These are phyloP conservation scores for Scheffersomyces lignosus DNA, from an alignment of 805 yeast species.

Conservation along the genomic window DNA sequence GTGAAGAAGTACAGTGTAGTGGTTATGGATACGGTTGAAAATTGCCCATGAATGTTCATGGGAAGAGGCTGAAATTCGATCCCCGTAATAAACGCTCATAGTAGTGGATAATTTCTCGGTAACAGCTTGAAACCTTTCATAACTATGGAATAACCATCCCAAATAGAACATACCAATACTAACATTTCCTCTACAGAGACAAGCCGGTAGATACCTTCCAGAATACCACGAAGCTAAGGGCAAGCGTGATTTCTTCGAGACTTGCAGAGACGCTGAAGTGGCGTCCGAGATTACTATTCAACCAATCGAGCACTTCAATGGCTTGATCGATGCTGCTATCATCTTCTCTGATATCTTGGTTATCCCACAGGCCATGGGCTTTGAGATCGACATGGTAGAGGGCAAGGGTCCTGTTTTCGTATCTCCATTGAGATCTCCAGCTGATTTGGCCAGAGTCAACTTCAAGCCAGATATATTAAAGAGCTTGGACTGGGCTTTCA, in stretches of 20 bases:
- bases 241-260: conserved; percentile 84
- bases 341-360: conserved; percentile 94
- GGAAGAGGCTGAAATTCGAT: neutral
- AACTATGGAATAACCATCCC: no score
- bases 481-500: conserved; percentile 91
- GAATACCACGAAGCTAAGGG: conserved; percentile 91
- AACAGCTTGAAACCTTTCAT: no score
- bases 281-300: conserved; percentile 95
- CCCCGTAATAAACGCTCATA: no score
- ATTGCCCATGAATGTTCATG: neutral
- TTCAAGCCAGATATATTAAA: conserved; percentile 69
- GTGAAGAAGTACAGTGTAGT: no score
- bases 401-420: conserved; percentile 94
- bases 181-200: conserved; percentile 63
- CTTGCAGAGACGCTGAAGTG: conserved; percentile 92
- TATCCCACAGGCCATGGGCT: conserved; percentile 97
- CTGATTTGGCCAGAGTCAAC: conserved; percentile 60
- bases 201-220: conserved; percentile 92
- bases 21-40: neutral
- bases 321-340: conserved; percentile 93
- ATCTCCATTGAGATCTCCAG: conserved; percentile 75
- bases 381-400: conserved; percentile 90
- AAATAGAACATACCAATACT: no score
- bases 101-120: no score
- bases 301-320: conserved; percentile 87